Evolutionary conservation across 805 yeast species (phyloP).

Genomic region (Metschnikowia santaceciliae): DNA sequence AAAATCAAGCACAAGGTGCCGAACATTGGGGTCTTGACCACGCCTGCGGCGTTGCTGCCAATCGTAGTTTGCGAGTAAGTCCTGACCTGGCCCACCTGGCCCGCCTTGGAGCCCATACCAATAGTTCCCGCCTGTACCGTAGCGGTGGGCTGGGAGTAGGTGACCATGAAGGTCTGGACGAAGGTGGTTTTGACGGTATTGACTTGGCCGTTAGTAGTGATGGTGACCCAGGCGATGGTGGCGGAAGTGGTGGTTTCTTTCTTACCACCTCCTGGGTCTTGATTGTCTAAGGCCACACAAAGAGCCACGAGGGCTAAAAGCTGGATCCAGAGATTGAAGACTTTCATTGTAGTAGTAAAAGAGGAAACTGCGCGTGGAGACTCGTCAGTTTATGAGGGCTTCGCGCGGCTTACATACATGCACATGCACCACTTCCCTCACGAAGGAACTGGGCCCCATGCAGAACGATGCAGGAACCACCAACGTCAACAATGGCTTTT

Average conservation of each 20-base stretch:
- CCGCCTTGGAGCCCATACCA: conserved; percentile 29
- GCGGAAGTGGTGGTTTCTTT: conserved; percentile 16
- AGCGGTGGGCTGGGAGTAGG: conserved; percentile 17
- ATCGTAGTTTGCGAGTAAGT: conserved; percentile 28
- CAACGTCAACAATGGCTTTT: background rate
- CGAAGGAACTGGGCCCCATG: background rate
- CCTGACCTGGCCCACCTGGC: conserved; percentile 29
- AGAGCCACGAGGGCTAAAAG: conserved; percentile 9
- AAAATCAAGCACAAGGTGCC: conserved; percentile 13
- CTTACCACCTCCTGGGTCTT: conserved; percentile 5
- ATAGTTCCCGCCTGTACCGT: conserved; percentile 25
- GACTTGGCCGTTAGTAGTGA: conserved; percentile 29
- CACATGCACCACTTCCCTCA: background rate
- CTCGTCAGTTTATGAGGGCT: background rate
- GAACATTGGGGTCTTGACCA: conserved; percentile 13
- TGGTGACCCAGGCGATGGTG: conserved; percentile 35
- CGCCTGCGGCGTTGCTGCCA: conserved; percentile 7
- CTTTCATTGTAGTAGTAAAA: conserved; percentile 8
- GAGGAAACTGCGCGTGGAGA: background rate
- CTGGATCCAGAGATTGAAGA: conserved; percentile 3
- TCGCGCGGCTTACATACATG: background rate
- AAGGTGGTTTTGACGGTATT: conserved; percentile 23
- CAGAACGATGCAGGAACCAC: background rate
- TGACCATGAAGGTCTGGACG: conserved; percentile 25
- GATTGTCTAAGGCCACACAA: conserved; percentile 10